phyloP scores from a whole-genome alignment of 257 asterid genomes.

The Fraxinus cuspidata region DNA sequence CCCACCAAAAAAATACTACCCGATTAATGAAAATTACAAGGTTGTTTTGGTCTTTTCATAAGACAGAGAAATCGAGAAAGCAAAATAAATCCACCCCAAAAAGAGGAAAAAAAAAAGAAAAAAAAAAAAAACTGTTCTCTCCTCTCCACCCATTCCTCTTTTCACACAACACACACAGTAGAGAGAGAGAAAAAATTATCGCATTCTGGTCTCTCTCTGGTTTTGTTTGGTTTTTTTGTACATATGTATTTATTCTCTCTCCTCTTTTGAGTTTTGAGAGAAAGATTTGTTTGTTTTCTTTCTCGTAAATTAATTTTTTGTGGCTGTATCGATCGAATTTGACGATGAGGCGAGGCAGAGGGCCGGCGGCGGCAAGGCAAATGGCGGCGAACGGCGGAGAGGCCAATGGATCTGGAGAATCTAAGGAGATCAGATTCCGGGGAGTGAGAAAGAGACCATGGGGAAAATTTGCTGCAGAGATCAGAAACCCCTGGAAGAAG shows the following conservation, averaged over 20 bases:
- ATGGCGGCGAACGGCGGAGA: slow-evolving; percentile 21
- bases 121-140: too few relatives aligned
- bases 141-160: slow-evolving; percentile 18
- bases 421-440: slow-evolving; percentile 48
- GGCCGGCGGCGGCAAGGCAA: slow-evolving; percentile 15
- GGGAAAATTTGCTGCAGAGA: slow-evolving; percentile 56
- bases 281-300: not conserved
- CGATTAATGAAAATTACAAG: too few relatives aligned
- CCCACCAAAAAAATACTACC: too few relatives aligned
- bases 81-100: not conserved
- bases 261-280: not conserved
- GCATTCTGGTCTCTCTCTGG: not conserved
- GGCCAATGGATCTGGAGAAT: slow-evolving; percentile 45
- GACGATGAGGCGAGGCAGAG: slow-evolving; percentile 45
- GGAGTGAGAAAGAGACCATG: slow-evolving; percentile 55
- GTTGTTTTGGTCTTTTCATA: too few relatives aligned
- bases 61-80: slow-evolving; percentile 16
- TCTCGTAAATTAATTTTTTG: not conserved
- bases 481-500: slow-evolving; percentile 55
- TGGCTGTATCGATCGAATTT: not conserved
- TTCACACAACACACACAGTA: slow-evolving; percentile 29
- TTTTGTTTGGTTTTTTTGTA: not conserved
- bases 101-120: too few relatives aligned
- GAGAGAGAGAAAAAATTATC: slow-evolving; percentile 17
- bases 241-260: slow-evolving; percentile 18